Evolutionary conservation across 768 basidiomycete species (phyloP).

Genomic region (Boletus eberwhitei): DNA sequence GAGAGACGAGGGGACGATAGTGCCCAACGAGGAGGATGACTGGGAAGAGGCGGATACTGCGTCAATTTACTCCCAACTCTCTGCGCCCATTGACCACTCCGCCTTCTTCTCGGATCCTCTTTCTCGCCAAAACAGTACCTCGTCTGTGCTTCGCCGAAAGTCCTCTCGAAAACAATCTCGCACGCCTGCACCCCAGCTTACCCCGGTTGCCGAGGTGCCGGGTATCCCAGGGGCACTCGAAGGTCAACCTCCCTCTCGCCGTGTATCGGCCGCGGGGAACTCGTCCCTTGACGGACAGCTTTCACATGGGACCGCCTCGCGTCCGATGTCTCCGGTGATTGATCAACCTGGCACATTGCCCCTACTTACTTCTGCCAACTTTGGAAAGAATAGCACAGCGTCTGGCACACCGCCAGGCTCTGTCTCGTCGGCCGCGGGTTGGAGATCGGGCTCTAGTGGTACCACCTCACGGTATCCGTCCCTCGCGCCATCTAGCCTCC

Average conservation of each 20-base stretch:
- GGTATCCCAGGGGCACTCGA: neutral
- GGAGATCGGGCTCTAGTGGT: constrained; percentile 15
- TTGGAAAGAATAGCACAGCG: constrained; percentile 22
- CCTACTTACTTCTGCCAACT: constrained; percentile 25
- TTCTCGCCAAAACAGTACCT: constrained; percentile 1
- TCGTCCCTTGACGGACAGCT: constrained; percentile 6
- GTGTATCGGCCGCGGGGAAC: constrained; percentile 1
- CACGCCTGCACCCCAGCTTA: constrained; percentile 4
- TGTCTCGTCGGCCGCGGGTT: constrained; percentile 10
- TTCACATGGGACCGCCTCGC: constrained; percentile 11
- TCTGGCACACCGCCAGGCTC: constrained; percentile 17
- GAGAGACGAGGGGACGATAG: neutral
- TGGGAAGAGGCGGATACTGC: neutral
- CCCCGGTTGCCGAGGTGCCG: constrained; percentile 20
- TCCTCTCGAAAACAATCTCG: constrained; percentile 9
- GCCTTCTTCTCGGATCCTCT: neutral
- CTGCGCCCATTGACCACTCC: constrained; percentile 18
- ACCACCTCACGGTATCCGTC: constrained; percentile 29
- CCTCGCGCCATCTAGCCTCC: constrained; percentile 18
- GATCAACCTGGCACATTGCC: constrained; percentile 8
- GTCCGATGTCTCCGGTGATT: constrained; percentile 4
- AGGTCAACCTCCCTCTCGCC: neutral
- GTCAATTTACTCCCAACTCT: constrained; percentile 26
- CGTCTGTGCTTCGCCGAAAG: constrained; percentile 4
- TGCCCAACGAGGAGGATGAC: neutral